Conservation (phyloP, 75 land plant genomes). For the Sequoia sempervirens region DNA sequence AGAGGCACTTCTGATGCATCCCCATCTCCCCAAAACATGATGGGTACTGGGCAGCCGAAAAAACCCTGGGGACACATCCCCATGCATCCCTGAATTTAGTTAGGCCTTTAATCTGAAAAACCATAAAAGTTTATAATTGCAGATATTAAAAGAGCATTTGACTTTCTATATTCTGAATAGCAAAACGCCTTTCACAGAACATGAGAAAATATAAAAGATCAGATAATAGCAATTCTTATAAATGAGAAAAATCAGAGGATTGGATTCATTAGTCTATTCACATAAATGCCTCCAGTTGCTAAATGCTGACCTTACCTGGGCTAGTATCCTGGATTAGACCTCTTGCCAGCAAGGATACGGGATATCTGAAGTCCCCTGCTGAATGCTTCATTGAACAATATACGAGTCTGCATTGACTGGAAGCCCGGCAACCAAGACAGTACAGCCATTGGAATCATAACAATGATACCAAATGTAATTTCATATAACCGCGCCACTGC, state of each 20-base stretch:
- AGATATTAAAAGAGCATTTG: not conserved
- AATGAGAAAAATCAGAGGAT: not conserved
- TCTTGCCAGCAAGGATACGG: slow-evolving; percentile 70
- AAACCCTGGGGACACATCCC: too few relatives aligned
- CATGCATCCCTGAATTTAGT: not conserved
- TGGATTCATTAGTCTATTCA: not conserved
- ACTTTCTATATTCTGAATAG: not conserved
- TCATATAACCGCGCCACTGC: slow-evolving; percentile 85
- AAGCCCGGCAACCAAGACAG: slow-evolving; percentile 98
- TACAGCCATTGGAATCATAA: slow-evolving; percentile 77
- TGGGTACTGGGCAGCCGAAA: too few relatives aligned
- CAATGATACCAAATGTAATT: slow-evolving; percentile 63
- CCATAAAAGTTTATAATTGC: not conserved
- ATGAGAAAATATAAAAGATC: not conserved
- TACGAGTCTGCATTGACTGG: slow-evolving; percentile 88
- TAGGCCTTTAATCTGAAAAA: not conserved
- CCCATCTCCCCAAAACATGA: too few relatives aligned
- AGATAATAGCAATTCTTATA: not conserved
- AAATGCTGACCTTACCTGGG: not conserved
- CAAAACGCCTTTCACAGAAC: not conserved
- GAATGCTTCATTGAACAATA: slow-evolving; percentile 90
- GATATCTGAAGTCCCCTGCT: slow-evolving; percentile 89
- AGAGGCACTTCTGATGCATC: too few relatives aligned
- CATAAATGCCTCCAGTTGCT: not conserved
- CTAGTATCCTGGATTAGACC: slow-evolving; percentile 33